Conservation (phyloP, 768 basidiomycete species). For the Leccinum arenicola region DNA sequence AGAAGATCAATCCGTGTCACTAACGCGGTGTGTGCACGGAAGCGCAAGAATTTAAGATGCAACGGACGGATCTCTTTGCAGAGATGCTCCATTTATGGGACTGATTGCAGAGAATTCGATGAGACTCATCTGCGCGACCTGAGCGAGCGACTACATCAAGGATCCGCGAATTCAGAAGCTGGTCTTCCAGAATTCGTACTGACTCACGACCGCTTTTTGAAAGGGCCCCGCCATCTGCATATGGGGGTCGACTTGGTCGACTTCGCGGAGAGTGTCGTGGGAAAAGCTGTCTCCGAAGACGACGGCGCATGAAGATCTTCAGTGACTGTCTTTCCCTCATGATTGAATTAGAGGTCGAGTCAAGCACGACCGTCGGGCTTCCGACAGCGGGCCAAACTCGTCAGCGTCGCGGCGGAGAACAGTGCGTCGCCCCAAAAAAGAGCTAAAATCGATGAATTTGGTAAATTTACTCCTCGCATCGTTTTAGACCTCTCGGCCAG, state of each 20-base stretch:
- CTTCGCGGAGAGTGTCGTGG: constrained; percentile 11
- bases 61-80: constrained; percentile 11
- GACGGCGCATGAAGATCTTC: neutral
- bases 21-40: neutral
- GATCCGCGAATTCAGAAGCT: constrained; percentile 2
- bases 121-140: neutral
- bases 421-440: neutral
- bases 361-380: neutral
- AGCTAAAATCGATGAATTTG: constrained; percentile 12
- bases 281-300: constrained; percentile 18
- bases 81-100: constrained; percentile 5
- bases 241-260: neutral
- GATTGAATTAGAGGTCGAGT: constrained; percentile 3
- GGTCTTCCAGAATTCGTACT: neutral
- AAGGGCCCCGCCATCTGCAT: neutral
- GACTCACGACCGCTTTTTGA: neutral
- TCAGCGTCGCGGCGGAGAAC: constrained; percentile 1
- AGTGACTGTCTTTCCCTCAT: neutral
- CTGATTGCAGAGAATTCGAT: neutral
- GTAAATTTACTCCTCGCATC: constrained; percentile 1
- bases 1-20: constrained; percentile 7
- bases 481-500: no score
- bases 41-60: constrained; percentile 3
- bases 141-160: neutral
- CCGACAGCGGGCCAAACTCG: neutral